Evolutionary conservation across 768 basidiomycete species (phyloP), one percentile per base, ranked within the genome.

Genomic region (Amanita brunnescens): DNA sequence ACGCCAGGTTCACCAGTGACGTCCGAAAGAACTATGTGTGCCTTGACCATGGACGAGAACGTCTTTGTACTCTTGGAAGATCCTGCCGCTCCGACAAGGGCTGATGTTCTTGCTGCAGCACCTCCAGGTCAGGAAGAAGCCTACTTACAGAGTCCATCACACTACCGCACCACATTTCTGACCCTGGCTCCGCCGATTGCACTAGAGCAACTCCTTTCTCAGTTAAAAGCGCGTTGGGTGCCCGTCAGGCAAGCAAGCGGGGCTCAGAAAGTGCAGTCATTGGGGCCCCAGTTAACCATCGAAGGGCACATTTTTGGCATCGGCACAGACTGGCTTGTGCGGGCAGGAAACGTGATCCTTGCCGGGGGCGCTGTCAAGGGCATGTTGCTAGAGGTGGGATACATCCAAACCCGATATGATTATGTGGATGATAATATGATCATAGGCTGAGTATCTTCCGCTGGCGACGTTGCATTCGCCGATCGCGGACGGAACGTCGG

Each of bases 31-130:
- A 77, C 77, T 1, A 86, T 91, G 79, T 85, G 77, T 57, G 71
- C 86, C 14, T 71, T 91, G 16, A 86, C 85, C 1, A 85, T 89
- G 83, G 80, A 83, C 52, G 80, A 89, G 40, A 84, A 85, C 57
- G 85, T 86, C 21, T 91, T 88, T 62, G 87, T 89, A 20, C 74
- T 83, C 5, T 67, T 90, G 21, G 88, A 90, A 58, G 87, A 91
- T 63, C 84, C 85, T 30, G 67, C 74, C 8, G 85, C 85, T 8
- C 88, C 86, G 0, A 78, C 73, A 32, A 76, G 81, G 53, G 76
- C 75, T 47, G 87, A 88, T 51, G 73, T 85, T 18, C 64, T 74
- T 14, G 69, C 69, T 29, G 71, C 67, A 3, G 72, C 72, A 14
- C 71, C 73, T 20, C 68, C 69, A 13, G 71, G 69, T 16, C 66